Conservation (phyloP, 371 early-diverging fungal genomes). For the Phascolomyces articulosus region DNA sequence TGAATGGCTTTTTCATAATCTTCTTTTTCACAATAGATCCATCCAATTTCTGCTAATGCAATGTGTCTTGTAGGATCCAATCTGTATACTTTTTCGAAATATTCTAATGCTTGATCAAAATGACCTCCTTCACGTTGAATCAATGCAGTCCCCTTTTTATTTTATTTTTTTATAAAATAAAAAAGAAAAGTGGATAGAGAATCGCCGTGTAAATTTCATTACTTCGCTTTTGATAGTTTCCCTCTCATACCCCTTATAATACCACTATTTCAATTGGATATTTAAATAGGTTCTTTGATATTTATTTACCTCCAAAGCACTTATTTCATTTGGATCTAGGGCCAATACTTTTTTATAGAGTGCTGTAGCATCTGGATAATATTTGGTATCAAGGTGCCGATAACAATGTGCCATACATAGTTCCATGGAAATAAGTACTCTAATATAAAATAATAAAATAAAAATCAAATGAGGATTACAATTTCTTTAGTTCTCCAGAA, state of each 20-base stretch:
- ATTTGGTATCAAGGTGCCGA: constrained; percentile 54
- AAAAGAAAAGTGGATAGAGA: too few relatives aligned
- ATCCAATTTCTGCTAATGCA: constrained; percentile 62
- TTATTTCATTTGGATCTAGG: constrained; percentile 43
- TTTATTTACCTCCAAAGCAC: constrained; percentile 60
- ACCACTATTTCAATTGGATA: too few relatives aligned
- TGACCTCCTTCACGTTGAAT: constrained; percentile 42
- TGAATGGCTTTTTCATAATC: constrained; percentile 60
- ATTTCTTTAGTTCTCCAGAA: too few relatives aligned
- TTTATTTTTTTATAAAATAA: too few relatives aligned
- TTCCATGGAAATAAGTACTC: constrained; percentile 60
- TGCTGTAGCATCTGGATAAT: constrained; percentile 51
- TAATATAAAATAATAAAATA: constrained; percentile 7
- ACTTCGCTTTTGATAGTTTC: too few relatives aligned
- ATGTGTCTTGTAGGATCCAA: constrained; percentile 49
- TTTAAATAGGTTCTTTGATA: too few relatives aligned
- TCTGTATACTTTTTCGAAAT: constrained; percentile 54
- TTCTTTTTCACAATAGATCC: constrained; percentile 62
- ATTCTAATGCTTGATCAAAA: constrained; percentile 54
- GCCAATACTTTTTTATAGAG: constrained; percentile 60
- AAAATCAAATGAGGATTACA: too few relatives aligned
- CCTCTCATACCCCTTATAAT: too few relatives aligned
- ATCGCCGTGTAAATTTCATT: too few relatives aligned
- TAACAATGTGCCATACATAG: constrained; percentile 70
- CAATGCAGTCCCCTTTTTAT: constrained; percentile 39